These are phyloP conservation scores for Calvatia gigantea DNA, from an alignment of 768 basidiomycete species.

Conservation along the genomic window DNA sequence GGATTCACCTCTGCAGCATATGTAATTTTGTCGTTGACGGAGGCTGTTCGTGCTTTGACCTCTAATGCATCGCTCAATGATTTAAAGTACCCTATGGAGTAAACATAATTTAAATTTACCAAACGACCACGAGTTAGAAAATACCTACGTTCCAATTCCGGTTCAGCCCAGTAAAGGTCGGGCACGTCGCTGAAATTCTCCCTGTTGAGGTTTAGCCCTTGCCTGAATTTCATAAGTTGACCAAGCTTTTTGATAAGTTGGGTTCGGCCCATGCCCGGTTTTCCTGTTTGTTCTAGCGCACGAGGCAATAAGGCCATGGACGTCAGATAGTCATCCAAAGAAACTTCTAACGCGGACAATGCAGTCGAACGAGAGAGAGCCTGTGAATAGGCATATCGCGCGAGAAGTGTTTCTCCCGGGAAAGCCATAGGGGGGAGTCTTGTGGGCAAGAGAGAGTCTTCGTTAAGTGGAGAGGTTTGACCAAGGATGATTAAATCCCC, in stretches of 20 bases:
- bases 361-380: slow-evolving; percentile 88
- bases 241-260: slow-evolving; percentile 92
- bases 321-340: slow-evolving; percentile 78
- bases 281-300: slow-evolving; percentile 72
- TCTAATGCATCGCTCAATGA: slow-evolving; percentile 84
- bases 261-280: slow-evolving; percentile 75
- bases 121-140: background rate
- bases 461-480: slow-evolving; percentile 55
- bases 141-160: slow-evolving; percentile 74
- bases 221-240: slow-evolving; percentile 86
- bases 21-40: slow-evolving; percentile 89
- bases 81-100: slow-evolving; percentile 78
- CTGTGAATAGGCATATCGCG: slow-evolving; percentile 89
- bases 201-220: slow-evolving; percentile 85
- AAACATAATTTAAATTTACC: background rate
- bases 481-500: slow-evolving; percentile 93
- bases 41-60: slow-evolving; percentile 73
- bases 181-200: slow-evolving; percentile 88
- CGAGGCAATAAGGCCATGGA: slow-evolving; percentile 81
- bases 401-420: slow-evolving; percentile 71
- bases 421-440: slow-evolving; percentile 51
- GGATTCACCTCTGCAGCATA: slow-evolving; percentile 65
- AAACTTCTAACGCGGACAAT: slow-evolving; percentile 81
- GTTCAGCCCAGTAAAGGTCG: slow-evolving; percentile 94
- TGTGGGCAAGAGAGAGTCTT: slow-evolving; percentile 39